Evolutionary conservation across 2,329 filamentous ascomycete species (phyloP), one percentile per base, ranked within the genome.

Genomic region (Berkeleyomyces basicola): DNA sequence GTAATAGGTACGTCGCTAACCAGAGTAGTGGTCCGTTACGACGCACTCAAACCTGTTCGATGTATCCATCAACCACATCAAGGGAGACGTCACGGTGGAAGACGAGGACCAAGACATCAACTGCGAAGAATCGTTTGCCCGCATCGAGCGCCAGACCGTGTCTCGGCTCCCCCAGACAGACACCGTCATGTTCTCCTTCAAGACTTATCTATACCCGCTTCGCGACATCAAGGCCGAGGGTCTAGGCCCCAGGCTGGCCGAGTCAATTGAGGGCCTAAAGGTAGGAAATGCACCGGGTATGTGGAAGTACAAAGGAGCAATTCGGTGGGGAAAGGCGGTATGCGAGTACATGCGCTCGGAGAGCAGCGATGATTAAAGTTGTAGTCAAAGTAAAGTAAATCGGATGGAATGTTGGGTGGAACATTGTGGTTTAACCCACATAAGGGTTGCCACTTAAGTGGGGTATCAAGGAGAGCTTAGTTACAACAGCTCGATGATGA

Each of bases 171-270:
- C 79, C 0, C 67, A 72, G 63, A 78, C 76, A 0, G 68, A 69
- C 2, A 75, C 76, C 0, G 69, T 82, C 1, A 67, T 82, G 10
- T 82, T 82, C 68, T 78, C 78, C 7, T 80, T 82, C 72, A 81
- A 82, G 70, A 81, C 79, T 0, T 80, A 80, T 63, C 64, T 80
- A 14, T 81, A 80, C 59, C 74, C 76, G 0, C 64, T 82, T 0
- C 65, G 69, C 7, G 72, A 79, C 2, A 73, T 82, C 67, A 80
- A 77, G 66, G 72, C 69, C 0, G 79, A 82, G 58, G 79, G 77
- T 0, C 68, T 75, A 1, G 79, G 78, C 0, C 70, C 70, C 0
- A 69, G 74, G 40, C 69, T 82, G 14, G 78, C 78, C 0, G 75
- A 79, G 44, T 78, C 79, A 0, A 77, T 82, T n/a, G 76, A 82